Conservation (phyloP, 805 yeast genomes). For the Metschnikowia vanudenii region DNA sequence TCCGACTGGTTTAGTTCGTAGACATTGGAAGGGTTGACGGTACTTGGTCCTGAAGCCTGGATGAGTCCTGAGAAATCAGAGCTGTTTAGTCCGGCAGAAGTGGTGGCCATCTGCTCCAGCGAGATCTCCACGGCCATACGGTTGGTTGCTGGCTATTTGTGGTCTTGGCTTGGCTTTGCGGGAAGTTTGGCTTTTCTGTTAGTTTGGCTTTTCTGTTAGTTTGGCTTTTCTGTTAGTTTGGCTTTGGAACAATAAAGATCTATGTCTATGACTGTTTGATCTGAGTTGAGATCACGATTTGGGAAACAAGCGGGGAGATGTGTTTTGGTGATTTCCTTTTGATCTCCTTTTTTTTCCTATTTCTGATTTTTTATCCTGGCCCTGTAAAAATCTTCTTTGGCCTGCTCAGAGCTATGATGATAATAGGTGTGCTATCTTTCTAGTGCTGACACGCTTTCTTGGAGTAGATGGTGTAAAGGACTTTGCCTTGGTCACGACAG, state of each 20-base stretch:
- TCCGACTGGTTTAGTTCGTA: slow-evolving; percentile 42
- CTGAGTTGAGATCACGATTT: too few relatives aligned
- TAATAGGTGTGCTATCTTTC: too few relatives aligned
- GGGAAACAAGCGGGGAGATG: too few relatives aligned
- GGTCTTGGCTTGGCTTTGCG: not conserved
- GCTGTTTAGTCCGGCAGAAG: slow-evolving; percentile 6
- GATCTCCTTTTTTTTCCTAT: too few relatives aligned
- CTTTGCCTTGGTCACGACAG: slow-evolving; percentile 6
- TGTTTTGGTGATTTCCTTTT: too few relatives aligned
- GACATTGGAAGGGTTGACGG: slow-evolving; percentile 23
- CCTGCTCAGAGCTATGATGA: too few relatives aligned
- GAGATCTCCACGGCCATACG: slow-evolving; percentile 19
- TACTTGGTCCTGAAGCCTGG: slow-evolving; percentile 4
- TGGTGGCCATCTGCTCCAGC: slow-evolving; percentile 14
- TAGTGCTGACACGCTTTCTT: not conserved
- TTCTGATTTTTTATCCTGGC: too few relatives aligned
- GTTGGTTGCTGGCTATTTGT: not conserved
- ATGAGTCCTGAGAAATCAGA: slow-evolving; percentile 7
- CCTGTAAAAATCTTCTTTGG: too few relatives aligned
- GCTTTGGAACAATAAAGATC: too few relatives aligned
- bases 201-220: not conserved
- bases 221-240: not conserved
- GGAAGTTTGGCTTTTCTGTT: not conserved
- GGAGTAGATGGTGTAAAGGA: not conserved
- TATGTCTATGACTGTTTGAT: too few relatives aligned